Evolutionary conservation across 495 filamentous ascomycete species (phyloP).

Genomic region (Podospora pseudopauciseta): DNA sequence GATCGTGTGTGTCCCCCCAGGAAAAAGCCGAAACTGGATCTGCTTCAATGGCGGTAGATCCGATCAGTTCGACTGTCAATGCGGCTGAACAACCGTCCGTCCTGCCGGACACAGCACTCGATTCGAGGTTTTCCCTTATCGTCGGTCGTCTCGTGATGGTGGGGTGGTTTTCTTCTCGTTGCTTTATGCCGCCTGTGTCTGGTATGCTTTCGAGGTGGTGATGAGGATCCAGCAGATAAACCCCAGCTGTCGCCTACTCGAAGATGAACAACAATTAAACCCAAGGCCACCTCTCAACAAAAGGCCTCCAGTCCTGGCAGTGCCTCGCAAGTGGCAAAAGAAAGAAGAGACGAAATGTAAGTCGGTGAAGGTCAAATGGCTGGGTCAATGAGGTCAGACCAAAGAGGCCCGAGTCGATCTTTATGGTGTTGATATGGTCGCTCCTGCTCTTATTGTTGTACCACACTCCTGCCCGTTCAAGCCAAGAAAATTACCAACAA

Average conservation of each 20-base stretch:
- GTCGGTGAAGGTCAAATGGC: neutral
- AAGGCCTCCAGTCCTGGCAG: neutral
- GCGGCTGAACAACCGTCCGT: conserved; percentile 9
- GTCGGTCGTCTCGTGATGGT: neutral
- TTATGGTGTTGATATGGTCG: neutral
- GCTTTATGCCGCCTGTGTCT: neutral
- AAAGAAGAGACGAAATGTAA: neutral
- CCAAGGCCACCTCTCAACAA: neutral
- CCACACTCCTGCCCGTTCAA: neutral
- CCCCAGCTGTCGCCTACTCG: neutral
- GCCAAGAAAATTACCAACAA: neutral
- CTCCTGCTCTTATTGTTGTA: neutral
- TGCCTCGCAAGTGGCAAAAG: neutral
- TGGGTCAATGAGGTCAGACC: neutral
- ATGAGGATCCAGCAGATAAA: neutral
- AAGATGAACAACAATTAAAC: neutral
- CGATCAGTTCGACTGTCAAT: conserved; percentile 19
- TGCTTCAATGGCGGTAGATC: conserved; percentile 22
- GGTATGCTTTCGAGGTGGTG: neutral
- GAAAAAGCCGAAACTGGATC: conserved; percentile 21
- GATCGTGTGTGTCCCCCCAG: neutral
- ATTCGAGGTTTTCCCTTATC: neutral
- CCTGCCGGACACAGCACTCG: neutral
- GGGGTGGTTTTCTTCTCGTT: neutral
- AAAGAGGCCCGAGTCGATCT: neutral